Evolutionary conservation across 2,329 filamentous ascomycete genomes (phyloP).

Genomic region (Alternaria gaisen): DNA sequence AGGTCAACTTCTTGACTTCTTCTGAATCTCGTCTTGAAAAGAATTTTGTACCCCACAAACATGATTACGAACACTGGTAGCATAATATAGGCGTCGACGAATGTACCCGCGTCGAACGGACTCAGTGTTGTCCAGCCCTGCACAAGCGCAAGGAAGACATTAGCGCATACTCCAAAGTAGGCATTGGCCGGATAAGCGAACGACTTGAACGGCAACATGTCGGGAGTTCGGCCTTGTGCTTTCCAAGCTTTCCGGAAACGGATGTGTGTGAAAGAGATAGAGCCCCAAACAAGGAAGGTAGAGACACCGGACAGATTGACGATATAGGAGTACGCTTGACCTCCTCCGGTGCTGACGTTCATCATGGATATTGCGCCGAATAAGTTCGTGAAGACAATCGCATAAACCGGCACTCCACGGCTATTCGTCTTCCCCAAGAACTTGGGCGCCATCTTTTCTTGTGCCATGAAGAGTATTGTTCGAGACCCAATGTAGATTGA

Average conservation of each 20-base stretch:
- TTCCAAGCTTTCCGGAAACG: slow-evolving; percentile 73
- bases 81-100: slow-evolving; percentile 64
- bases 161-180: slow-evolving; percentile 59
- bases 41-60: slow-evolving; percentile 58
- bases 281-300: slow-evolving; percentile 76
- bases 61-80: slow-evolving; percentile 60
- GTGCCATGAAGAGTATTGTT: slow-evolving; percentile 78
- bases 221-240: slow-evolving; percentile 45
- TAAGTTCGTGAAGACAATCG: slow-evolving; percentile 73
- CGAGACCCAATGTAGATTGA: slow-evolving; percentile 81
- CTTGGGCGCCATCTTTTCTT: slow-evolving; percentile 73
- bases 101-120: slow-evolving; percentile 61
- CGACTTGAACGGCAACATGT: slow-evolving; percentile 59
- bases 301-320: slow-evolving; percentile 75
- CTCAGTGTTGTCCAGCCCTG: slow-evolving; percentile 63
- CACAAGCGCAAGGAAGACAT: slow-evolving; percentile 62
- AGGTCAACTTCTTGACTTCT: slow-evolving; percentile 51
- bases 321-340: slow-evolving; percentile 72
- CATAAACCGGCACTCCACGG: slow-evolving; percentile 67
- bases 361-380: slow-evolving; percentile 79
- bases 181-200: slow-evolving; percentile 61
- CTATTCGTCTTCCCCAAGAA: slow-evolving; percentile 74
- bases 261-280: slow-evolving; percentile 75
- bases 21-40: slow-evolving; percentile 50
- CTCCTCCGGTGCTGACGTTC: slow-evolving; percentile 73